Percentiles rank a stretch among this genome's conserved stretches.
These are phyloP conservation scores for Dictyostelium citrinum DNA, from an alignment of 78 protist species.

Conservation along the genomic window DNA sequence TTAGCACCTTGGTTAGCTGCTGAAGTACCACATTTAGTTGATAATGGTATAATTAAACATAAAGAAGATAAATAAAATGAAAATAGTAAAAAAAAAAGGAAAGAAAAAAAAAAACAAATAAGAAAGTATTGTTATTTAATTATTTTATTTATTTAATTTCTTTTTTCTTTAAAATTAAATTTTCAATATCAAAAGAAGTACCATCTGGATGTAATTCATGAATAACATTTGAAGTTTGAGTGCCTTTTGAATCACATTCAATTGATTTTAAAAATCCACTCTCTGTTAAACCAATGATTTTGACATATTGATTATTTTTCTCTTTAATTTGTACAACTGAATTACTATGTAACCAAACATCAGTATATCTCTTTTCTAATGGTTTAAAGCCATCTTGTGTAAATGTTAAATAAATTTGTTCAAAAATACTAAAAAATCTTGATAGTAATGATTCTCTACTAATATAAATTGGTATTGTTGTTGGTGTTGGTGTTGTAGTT, in stretches of 20 bases:
- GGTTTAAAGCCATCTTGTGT: constrained; percentile 32
- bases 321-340: constrained; percentile 34
- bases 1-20: constrained; percentile 98
- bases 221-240: background rate
- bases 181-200: constrained; percentile 56
- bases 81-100: background rate
- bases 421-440: constrained; percentile 34
- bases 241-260: constrained; percentile 4
- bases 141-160: background rate
- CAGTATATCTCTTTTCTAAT: background rate
- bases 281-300: constrained; percentile 15
- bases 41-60: constrained; percentile 32
- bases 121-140: background rate
- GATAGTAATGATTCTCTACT: constrained; percentile 41
- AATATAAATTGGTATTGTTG: background rate
- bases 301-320: background rate
- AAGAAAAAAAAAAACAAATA: background rate
- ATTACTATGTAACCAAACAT: constrained; percentile 45
- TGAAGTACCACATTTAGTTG: constrained; percentile 95
- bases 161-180: constrained; percentile 39
- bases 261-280: constrained; percentile 44
- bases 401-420: constrained; percentile 33
- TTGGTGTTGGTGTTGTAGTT: too few species aligned
- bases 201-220: constrained; percentile 72
- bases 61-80: constrained; percentile 69